These are phyloP conservation scores for Kwoniella sp. DNA, from an alignment of 768 basidiomycete species.

Conservation along the genomic window DNA sequence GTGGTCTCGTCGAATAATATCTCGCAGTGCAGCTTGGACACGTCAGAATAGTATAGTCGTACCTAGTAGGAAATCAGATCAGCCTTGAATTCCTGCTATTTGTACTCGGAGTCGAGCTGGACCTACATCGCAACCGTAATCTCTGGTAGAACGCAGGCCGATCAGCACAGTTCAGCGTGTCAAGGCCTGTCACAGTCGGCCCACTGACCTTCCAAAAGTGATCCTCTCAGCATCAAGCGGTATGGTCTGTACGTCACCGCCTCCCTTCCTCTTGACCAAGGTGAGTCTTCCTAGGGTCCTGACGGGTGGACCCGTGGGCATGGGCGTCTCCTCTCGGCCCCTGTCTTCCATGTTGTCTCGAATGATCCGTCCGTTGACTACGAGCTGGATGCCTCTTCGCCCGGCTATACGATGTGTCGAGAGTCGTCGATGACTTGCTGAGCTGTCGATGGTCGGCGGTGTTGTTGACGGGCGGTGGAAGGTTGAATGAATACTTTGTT, in stretches of 20 bases:
- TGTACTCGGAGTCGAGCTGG: no score
- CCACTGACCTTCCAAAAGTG: conserved; percentile 37
- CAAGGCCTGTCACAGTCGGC: background rate
- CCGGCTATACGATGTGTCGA: background rate
- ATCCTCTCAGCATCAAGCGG: conserved; percentile 38
- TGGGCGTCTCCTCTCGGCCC: conserved; percentile 14
- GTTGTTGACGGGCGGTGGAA: background rate
- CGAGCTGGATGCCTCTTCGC: background rate
- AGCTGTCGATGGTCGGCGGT: background rate
- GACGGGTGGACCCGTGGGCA: background rate
- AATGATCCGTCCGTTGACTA: background rate
- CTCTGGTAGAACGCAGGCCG: conserved; percentile 9
- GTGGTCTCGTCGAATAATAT: conserved; percentile 40
- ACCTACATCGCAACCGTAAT: conserved; percentile 37
- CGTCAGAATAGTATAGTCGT: conserved; percentile 44
- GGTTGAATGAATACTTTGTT: background rate
- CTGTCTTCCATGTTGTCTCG: conserved; percentile 2
- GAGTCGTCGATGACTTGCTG: background rate
- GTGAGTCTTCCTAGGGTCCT: conserved; percentile 24
- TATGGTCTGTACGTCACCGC: conserved; percentile 30
- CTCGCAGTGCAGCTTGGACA: conserved; percentile 45
- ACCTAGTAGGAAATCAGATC: conserved; percentile 29
- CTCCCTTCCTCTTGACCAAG: conserved; percentile 30
- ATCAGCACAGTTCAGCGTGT: background rate
- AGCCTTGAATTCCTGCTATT: no score